Evolutionary conservation across 164 flowering plant genomes (phyloP), one percentile per base, ranked within the genome.

Genomic region (Taxillus chinensis): DNA sequence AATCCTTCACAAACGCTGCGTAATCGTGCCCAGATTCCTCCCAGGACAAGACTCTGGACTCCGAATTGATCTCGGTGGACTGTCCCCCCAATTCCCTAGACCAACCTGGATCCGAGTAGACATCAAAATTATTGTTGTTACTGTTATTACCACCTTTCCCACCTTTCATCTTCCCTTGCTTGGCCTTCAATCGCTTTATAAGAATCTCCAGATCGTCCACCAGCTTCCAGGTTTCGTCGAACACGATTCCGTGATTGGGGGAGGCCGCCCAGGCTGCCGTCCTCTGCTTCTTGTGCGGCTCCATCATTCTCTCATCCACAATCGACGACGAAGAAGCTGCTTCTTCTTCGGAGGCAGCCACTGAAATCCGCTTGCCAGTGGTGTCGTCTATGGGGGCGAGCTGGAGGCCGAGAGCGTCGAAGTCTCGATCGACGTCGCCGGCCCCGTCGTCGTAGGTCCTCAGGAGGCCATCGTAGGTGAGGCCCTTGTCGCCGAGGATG

Each of bases 381-480:
- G 27, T 38, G 58, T 7, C 56, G 56, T 8, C 7, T 13, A 73
- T 71, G 5, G 57, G 48, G 54, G 59, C 72, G 57, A 89, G 76
- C 60, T 86, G 86, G 8, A 90, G 71, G 27, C 81, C 85, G 0
- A 90, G 79, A 3, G 99, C 97, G 14, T 95, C 97, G 55, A 91
- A 95, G 70, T 95, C 99, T 2, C 97, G 80, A 71, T 95, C 97
- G 39, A 95, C 99, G 54, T 95, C 99, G 2, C 99, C 99, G 39
- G 99, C 99, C 0, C 99, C 99, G 50, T 95, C 99, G 58, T 95
- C 96, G 64, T 95, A 95, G 17, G 99, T 95, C 8, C 99, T 79
- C 39, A 95, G 65, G 5, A 95, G 74, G 10, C 99, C 99, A 3
- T 84, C 90, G 53, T 72, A 79, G 14, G 93, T 86, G 27, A 95